Evolutionary conservation across 225 moss, liverwort and hornwort genomes (phyloP).

Genomic region (Polytrichum formosum): DNA sequence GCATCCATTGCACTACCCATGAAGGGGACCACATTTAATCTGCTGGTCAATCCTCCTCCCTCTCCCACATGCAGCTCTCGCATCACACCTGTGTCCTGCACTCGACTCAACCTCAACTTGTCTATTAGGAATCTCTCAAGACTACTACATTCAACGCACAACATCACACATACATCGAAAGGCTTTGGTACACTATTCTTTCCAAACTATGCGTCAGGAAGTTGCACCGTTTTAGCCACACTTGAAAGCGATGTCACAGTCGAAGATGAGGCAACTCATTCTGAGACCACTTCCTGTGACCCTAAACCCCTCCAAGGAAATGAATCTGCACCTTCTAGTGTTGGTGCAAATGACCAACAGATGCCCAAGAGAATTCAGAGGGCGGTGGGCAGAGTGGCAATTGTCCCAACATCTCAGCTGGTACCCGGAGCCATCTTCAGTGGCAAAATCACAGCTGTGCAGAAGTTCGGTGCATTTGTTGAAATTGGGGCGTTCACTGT

Average conservation of each 20-base stretch:
- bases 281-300: constrained; percentile 15
- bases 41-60: constrained; percentile 36
- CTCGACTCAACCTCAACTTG: not conserved
- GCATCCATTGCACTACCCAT: constrained; percentile 54
- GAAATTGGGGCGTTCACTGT: constrained; percentile 91
- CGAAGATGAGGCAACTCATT: constrained; percentile 18
- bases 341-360: constrained; percentile 20
- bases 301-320: constrained; percentile 3
- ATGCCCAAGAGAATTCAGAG: constrained; percentile 25
- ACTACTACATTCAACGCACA: constrained; percentile 14
- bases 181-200: not conserved
- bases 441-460: constrained; percentile 70
- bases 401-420: constrained; percentile 57
- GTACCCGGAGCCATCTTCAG: constrained; percentile 65
- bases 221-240: constrained; percentile 20
- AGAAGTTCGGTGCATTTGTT: constrained; percentile 85
- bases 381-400: constrained; percentile 21
- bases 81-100: constrained; percentile 13
- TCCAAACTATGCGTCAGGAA: constrained; percentile 7
- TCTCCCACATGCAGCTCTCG: constrained; percentile 23
- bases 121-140: constrained; percentile 12
- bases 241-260: constrained; percentile 49
- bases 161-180: not conserved
- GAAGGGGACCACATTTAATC: constrained; percentile 38
- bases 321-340: not conserved